A percentile compares a stretch with the other conserved stretches of the same genome.
These are phyloP conservation scores for Tribonema minus DNA, from an alignment of 108 stramenopile genomes.

Conservation along the genomic window DNA sequence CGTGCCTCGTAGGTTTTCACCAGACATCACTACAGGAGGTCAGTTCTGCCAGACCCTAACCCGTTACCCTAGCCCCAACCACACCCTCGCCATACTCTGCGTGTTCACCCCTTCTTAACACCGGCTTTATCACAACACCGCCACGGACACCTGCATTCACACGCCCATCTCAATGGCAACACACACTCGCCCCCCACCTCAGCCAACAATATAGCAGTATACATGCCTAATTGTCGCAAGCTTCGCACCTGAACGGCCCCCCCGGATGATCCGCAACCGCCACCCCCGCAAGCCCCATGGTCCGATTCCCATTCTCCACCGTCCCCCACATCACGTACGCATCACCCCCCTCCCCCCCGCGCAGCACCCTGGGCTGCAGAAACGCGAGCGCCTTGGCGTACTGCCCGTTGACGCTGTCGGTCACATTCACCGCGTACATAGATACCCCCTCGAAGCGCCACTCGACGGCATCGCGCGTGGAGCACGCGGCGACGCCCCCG, in stretches of 20 bases:
- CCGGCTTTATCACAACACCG: too few relatives aligned
- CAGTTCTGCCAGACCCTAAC: too few relatives aligned
- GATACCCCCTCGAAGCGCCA: slow-evolving; percentile 76
- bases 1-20: too few relatives aligned
- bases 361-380: slow-evolving; percentile 67
- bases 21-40: too few relatives aligned
- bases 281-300: slow-evolving; percentile 67
- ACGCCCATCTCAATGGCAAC: too few relatives aligned
- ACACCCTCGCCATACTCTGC: too few relatives aligned
- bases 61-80: too few relatives aligned
- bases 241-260: slow-evolving; percentile 65
- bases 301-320: slow-evolving; percentile 55
- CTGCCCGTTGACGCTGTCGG: slow-evolving; percentile 64
- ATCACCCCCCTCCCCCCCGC: slow-evolving; percentile 19
- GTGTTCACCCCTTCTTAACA: too few relatives aligned
- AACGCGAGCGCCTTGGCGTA: slow-evolving; percentile 42
- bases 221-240: too few relatives aligned
- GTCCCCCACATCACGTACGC: slow-evolving; percentile 78
- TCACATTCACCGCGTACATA: slow-evolving; percentile 69
- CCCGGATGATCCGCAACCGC: slow-evolving; percentile 64
- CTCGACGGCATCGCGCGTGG: slow-evolving; percentile 60
- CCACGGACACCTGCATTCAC: too few relatives aligned
- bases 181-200: too few relatives aligned
- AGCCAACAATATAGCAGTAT: too few relatives aligned
- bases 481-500: slow-evolving; percentile 73